Evolutionary conservation across 805 yeast genomes (phyloP), one percentile per base, ranked within the genome.

Genomic region (Ogataea ramenticola): DNA sequence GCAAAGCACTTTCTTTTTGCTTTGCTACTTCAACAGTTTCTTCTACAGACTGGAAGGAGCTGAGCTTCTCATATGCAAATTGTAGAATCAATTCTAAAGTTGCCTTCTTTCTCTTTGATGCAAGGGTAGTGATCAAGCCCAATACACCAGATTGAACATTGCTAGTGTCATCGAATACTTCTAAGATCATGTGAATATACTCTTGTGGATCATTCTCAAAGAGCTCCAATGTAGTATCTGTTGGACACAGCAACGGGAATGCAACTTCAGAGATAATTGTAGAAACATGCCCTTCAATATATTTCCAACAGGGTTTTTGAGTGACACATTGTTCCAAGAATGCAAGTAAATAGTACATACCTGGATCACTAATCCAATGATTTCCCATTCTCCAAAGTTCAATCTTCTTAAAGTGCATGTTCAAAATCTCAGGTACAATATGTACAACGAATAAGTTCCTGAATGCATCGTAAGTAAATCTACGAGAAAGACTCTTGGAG

Each of bases 201-300:
- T 91, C 97, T 41, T 78, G 84, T 9, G 98, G 98, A 57, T 91
- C 97, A 49, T 76, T 78, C 48, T 89, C 95, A 65, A 86, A 91
- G 20, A 78, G 64, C 48, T 86, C 95, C 46, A 90, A 66, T 21
- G 79, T 78, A 3, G 77, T 80, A 46, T 83, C 85, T 7, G 75
- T 71, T 10, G 96, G 91, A 51, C 86, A 75, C 42, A 93, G 66
- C 43, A 87, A 62, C 2, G 96, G 96, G 66, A 74, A 89, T 8
- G 90, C 72, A 47, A 93, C 80, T 52, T 83, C 88, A 10, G 81
- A 67, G 31, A 91, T 69, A 27, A 91, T 62, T 7, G 74, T 71
- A 41, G 75, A 75, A 42, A 79, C 72, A 61, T 84, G 86, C 1
- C 91, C 87, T 55, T 82, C 77, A 43, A 91, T 65, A 30, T 81